phyloP scores from a whole-genome alignment of 1,284 basidiomycete species.

The Mycena citricolor region DNA sequence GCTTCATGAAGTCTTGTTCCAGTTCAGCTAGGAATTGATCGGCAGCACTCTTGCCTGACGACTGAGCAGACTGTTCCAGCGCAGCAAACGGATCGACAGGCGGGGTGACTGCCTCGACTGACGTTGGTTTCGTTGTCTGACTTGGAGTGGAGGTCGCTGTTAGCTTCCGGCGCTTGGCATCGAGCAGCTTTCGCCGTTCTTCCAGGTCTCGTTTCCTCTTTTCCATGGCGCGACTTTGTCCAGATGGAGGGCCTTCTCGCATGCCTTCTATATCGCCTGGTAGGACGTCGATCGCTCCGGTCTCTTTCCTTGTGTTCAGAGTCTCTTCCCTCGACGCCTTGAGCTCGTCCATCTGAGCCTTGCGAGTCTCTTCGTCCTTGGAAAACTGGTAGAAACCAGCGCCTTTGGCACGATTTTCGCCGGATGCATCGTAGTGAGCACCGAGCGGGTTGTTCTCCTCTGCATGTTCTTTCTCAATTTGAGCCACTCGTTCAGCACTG shows the following conservation, averaged over 20 bases:
- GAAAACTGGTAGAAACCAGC: constrained; percentile 92
- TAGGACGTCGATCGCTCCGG: constrained; percentile 55
- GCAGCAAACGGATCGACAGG: constrained; percentile 48
- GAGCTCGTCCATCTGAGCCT: constrained; percentile 78
- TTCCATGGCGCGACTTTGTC: constrained; percentile 52
- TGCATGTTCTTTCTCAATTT: constrained; percentile 72
- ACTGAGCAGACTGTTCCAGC: constrained; percentile 43
- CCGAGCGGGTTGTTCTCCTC: constrained; percentile 75
- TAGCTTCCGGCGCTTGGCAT: constrained; percentile 77
- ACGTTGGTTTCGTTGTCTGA: background rate
- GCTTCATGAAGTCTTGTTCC: constrained; percentile 44
- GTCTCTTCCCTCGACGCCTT: constrained; percentile 71
- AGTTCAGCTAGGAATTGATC: constrained; percentile 66
- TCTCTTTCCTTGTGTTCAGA: constrained; percentile 56
- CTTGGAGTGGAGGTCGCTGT: constrained; percentile 16
- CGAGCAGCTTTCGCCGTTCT: constrained; percentile 72
- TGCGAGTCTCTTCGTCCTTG: constrained; percentile 72
- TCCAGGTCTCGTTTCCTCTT: constrained; percentile 81
- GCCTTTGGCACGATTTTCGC: constrained; percentile 84
- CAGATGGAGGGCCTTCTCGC: constrained; percentile 34
- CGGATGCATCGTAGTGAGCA: constrained; percentile 79
- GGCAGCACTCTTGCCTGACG: constrained; percentile 38
- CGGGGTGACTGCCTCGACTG: constrained; percentile 4
- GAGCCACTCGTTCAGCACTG: constrained; percentile 72
- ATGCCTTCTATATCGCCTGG: constrained; percentile 71